These are phyloP conservation scores for Rhizopus microsporus DNA, from an alignment of 371 early-diverging fungal species.

Conservation along the genomic window DNA sequence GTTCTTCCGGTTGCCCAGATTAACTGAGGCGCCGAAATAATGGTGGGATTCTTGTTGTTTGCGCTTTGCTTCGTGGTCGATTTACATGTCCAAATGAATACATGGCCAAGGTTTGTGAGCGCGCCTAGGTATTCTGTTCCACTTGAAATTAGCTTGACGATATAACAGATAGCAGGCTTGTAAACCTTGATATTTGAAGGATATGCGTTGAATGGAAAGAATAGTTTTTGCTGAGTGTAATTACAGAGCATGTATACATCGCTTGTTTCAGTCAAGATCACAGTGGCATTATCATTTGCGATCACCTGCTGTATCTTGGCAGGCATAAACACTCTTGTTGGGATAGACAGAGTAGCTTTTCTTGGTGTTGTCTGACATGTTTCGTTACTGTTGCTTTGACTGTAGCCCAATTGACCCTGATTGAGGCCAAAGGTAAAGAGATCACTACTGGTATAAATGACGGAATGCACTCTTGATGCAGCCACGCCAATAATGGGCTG, in stretches of 20 bases:
- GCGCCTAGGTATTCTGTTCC: conserved; percentile 54
- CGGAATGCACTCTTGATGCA: conserved; percentile 73
- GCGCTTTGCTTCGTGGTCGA: conserved; percentile 4
- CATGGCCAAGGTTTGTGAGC: conserved; percentile 51
- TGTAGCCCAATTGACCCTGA: conserved; percentile 73
- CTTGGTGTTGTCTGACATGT: conserved; percentile 45
- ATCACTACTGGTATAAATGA: conserved; percentile 55
- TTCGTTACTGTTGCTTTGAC: conserved; percentile 46
- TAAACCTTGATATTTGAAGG: conserved; percentile 43
- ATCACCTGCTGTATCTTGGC: conserved; percentile 49
- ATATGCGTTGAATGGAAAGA: conserved; percentile 48
- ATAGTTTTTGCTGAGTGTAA: conserved; percentile 50
- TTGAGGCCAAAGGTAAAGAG: conserved; percentile 78
- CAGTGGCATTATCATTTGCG: conserved; percentile 60
- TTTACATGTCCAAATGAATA: conserved; percentile 54
- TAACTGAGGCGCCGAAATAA: conserved; percentile 35
- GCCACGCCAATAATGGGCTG: conserved; percentile 64
- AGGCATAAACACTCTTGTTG: conserved; percentile 55
- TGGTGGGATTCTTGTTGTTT: conserved; percentile 6
- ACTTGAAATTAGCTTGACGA: conserved; percentile 36
- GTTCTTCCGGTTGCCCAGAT: conserved; percentile 47
- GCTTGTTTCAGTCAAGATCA: conserved; percentile 42
- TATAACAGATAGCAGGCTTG: conserved; percentile 18
- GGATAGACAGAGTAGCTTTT: conserved; percentile 45
- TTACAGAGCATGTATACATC: conserved; percentile 53